Evolutionary conservation across 2,329 filamentous ascomycete species (phyloP), one percentile per base, ranked within the genome.

Genomic region (Penicillium sp.): DNA sequence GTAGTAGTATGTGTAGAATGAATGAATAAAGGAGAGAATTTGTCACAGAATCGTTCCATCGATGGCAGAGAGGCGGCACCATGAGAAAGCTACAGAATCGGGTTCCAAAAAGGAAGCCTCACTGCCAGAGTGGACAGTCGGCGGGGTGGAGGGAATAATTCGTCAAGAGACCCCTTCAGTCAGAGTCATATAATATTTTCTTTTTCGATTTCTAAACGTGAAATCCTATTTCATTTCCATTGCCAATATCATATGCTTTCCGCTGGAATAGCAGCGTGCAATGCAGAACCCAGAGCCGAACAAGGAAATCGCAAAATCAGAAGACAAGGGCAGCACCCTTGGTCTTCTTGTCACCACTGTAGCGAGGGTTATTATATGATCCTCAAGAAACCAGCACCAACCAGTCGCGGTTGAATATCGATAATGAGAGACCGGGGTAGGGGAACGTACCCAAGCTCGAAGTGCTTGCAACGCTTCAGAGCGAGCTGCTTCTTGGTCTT

Each of bases 381-480:
- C 35, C 11, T 11, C 35, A 41, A 15, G 9, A 41, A 41, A 11
- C 13, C 8, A 41, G 4, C 35, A 23, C 35, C n/a, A 29, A 15
- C 6, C 30, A n/a, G 13, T 13, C 26, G 19, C 17, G 19, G 23
- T 26, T 6, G 23, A 13, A 19, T 38, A n/a, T 15, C 3, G 5
- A 23, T 9, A 17, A 17, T 9, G 8, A 19, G 15, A 11, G 9
- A 17, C 23, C 23, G 30, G 17, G 26, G 11, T 4, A 23, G 19
- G 11, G 1, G 21, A 88, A 88, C 92, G 70, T 93, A 96, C 92
- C 93, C 95, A 79, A 99, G 87, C 88, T 99, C 95, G 85, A 99
- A 99, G 89, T 99, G 95, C 91, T 99, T 99, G 93, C 95, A 99
- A 82, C 95, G 92, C 91, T 99, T 99, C 84, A 99, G 87, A 75